phyloP scores from a whole-genome alignment of 345 rosid species.

The Tarenaya hassleriana region DNA sequence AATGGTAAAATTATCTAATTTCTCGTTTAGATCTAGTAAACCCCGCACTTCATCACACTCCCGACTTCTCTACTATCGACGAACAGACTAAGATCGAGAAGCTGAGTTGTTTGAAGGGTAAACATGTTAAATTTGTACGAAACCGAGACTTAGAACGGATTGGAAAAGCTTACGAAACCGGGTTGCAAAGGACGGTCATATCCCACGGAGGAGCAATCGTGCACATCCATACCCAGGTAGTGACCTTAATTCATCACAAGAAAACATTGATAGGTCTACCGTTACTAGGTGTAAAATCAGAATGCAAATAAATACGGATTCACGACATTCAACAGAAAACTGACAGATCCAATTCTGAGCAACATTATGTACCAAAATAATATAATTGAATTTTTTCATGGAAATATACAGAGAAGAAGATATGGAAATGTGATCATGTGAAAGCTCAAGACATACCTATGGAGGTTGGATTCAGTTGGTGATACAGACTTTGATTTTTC shows the following conservation, averaged over 20 bases:
- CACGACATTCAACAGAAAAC: too few relatives aligned
- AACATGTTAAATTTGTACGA: too few relatives aligned
- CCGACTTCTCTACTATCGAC: too few relatives aligned
- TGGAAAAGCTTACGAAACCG: conserved; percentile 76
- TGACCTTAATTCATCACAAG: conserved; percentile 57
- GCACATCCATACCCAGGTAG: conserved; percentile 97
- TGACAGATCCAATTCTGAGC: too few relatives aligned
- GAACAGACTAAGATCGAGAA: too few relatives aligned
- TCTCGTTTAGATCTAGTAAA: too few relatives aligned
- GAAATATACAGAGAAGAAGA: background rate
- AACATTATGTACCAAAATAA: background rate
- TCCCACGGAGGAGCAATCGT: conserved; percentile 70
- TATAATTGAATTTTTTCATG: background rate
- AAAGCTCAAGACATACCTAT: conserved; percentile 49
- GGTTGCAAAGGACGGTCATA: conserved; percentile 74
- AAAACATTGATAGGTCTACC: conserved; percentile 10
- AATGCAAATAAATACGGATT: too few relatives aligned
- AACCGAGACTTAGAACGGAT: background rate
- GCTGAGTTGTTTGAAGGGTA: too few relatives aligned
- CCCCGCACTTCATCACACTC: too few relatives aligned
- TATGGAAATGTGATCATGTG: conserved; percentile 1
- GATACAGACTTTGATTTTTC: conserved; percentile 42
- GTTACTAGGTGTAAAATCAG: too few relatives aligned
- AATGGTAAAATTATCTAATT: too few relatives aligned
- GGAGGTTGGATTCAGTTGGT: conserved; percentile 82